Conservation (phyloP, 495 filamentous ascomycete genomes). For the Trichoderma gamsii region DNA sequence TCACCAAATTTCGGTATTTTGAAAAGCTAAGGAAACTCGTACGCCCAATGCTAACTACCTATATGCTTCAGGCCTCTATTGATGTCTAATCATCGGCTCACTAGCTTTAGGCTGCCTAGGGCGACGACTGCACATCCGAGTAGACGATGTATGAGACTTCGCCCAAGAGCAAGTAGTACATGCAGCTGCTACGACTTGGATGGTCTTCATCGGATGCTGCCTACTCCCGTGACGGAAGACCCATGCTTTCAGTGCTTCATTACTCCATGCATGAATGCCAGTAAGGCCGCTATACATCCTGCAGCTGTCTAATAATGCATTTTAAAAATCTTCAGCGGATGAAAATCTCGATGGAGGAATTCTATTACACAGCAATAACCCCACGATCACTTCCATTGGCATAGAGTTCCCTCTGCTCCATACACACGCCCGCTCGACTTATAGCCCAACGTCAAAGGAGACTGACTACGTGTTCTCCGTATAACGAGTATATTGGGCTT, state of each 20-base stretch:
- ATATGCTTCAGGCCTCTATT: too few relatives aligned
- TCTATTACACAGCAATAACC: conserved; percentile 5
- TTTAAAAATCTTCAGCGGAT: neutral
- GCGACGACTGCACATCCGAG: neutral
- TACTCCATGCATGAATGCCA: neutral
- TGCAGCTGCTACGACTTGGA: neutral
- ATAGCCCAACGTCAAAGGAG: neutral
- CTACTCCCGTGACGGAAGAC: neutral
- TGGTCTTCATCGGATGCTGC: neutral
- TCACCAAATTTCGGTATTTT: neutral
- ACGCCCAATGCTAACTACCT: neutral
- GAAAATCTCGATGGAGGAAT: neutral
- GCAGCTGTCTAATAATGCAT: neutral
- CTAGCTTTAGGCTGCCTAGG: too few relatives aligned
- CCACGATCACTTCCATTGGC: neutral
- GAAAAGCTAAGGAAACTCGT: neutral
- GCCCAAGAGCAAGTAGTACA: neutral
- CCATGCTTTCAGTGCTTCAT: neutral
- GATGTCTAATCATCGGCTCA: too few relatives aligned
- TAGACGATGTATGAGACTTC: neutral
- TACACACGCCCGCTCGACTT: neutral
- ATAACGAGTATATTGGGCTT: neutral
- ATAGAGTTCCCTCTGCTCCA: neutral
- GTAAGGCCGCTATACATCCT: conserved; percentile 2
- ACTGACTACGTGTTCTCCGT: neutral